Conservation (phyloP, 2,329 filamentous ascomycete species). For the Neodidymelliopsis sp. region DNA sequence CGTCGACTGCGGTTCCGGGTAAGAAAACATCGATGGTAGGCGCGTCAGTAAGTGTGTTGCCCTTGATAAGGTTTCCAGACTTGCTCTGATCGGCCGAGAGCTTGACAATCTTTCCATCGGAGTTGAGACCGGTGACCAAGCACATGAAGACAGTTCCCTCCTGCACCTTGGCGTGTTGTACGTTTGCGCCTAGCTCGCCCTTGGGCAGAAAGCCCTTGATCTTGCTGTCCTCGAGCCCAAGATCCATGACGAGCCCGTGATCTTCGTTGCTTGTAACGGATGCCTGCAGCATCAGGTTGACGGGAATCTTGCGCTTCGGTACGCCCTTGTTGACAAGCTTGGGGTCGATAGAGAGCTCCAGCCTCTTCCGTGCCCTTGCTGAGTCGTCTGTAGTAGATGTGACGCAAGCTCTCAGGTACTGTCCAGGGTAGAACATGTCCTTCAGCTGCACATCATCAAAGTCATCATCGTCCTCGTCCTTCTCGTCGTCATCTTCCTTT, state of each 20-base stretch:
- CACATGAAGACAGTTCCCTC: constrained; percentile 87
- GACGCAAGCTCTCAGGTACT: constrained; percentile 87
- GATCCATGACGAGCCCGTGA: constrained; percentile 91
- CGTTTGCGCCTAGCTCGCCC: constrained; percentile 75
- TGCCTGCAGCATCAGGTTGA: constrained; percentile 83
- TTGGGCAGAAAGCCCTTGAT: constrained; percentile 85
- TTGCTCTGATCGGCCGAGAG: constrained; percentile 77
- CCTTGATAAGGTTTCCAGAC: constrained; percentile 70
- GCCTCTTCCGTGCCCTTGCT: constrained; percentile 76
- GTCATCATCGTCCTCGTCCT: constrained; percentile 58
- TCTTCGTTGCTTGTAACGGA: constrained; percentile 93
- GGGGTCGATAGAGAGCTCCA: constrained; percentile 87
- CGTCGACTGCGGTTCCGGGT: constrained; percentile 87
- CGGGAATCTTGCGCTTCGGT: constrained; percentile 73
- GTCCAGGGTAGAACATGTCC: constrained; percentile 79
- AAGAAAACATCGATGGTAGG: constrained; percentile 90
- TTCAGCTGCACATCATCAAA: constrained; percentile 73
- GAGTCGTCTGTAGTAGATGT: constrained; percentile 76
- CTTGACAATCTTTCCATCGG: constrained; percentile 85
- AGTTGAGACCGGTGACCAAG: constrained; percentile 75
- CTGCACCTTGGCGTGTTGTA: constrained; percentile 73
- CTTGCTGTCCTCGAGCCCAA: constrained; percentile 74
- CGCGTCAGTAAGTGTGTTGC: constrained; percentile 73
- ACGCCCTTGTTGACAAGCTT: constrained; percentile 79
- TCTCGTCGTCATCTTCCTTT: constrained; percentile 67